Conservation (phyloP, 2,329 filamentous ascomycete species). For the Talaromyces pinophilus region DNA sequence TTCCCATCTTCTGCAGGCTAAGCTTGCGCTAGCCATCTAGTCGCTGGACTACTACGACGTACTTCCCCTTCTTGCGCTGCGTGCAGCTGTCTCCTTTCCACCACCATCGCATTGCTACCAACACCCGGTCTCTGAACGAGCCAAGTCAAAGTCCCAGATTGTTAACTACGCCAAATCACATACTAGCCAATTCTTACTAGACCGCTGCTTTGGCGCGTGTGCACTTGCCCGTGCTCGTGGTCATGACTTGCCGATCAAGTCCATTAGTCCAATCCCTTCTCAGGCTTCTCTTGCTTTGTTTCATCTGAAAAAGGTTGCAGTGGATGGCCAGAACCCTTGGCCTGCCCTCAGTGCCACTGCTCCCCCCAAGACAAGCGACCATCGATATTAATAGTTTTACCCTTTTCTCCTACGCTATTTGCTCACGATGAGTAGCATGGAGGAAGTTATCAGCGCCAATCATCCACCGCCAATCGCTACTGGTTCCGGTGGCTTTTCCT, state of each 20-base stretch:
- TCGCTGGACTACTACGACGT: neutral
- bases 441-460: conserved; percentile 15
- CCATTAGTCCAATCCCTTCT: conserved; percentile 12
- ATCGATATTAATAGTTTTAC: conserved; percentile 15
- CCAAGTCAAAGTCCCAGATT: neutral
- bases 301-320: conserved; percentile 22
- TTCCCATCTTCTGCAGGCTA: conserved; percentile 8
- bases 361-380: neutral
- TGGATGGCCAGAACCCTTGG: conserved; percentile 21
- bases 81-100: conserved; percentile 7
- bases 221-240: conserved; percentile 21
- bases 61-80: neutral
- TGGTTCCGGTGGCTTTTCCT: conserved; percentile 24
- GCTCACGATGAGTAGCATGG: conserved; percentile 18
- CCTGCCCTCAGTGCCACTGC: conserved; percentile 4
- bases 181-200: neutral
- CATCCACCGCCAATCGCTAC: conserved; percentile 26
- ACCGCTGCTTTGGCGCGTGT: conserved; percentile 19
- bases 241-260: conserved; percentile 19
- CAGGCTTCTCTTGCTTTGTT: conserved; percentile 15
- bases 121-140: neutral
- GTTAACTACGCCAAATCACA: neutral
- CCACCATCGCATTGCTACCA: neutral
- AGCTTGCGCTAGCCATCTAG: conserved; percentile 3
- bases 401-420: conserved; percentile 1